A percentile compares a stretch with the other conserved stretches of the same genome.
phyloP scores from a whole-genome alignment of 2,329 filamentous ascomycete genomes.

The Trichoderma arundinaceum region DNA sequence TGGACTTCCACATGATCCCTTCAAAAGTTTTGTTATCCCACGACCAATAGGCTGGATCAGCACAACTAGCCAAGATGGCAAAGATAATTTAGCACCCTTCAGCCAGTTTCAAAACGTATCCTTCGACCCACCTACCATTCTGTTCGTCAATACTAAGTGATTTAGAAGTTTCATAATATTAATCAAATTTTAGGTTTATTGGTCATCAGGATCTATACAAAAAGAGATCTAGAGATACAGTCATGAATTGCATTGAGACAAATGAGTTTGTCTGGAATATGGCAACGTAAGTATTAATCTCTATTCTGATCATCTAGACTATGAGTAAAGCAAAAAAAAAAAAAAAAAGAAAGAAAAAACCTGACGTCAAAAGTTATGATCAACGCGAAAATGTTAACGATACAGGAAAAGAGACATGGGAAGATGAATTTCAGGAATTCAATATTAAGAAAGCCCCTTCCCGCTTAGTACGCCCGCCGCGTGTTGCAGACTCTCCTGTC shows the following conservation, averaged over 20 bases:
- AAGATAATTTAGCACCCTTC: neutral
- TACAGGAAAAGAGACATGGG: no score
- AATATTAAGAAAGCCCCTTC: no score
- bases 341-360: no score
- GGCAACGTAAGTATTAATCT: neutral
- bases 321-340: no score
- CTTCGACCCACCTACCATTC: neutral
- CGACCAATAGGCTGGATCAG: conserved; percentile 1
- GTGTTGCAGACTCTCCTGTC: no score
- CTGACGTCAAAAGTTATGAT: no score
- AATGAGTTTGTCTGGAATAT: conserved; percentile 1
- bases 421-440: no score
- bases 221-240: neutral
- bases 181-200: neutral
- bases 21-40: neutral
- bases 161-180: no score
- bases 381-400: no score
- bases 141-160: neutral
- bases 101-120: neutral
- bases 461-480: no score
- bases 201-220: neutral
- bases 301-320: no score
- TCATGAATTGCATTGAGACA: neutral
- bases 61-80: neutral
- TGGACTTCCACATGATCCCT: neutral